These are phyloP conservation scores for Aspergillus sp. DNA, from an alignment of 2,329 filamentous ascomycete genomes.

Conservation along the genomic window DNA sequence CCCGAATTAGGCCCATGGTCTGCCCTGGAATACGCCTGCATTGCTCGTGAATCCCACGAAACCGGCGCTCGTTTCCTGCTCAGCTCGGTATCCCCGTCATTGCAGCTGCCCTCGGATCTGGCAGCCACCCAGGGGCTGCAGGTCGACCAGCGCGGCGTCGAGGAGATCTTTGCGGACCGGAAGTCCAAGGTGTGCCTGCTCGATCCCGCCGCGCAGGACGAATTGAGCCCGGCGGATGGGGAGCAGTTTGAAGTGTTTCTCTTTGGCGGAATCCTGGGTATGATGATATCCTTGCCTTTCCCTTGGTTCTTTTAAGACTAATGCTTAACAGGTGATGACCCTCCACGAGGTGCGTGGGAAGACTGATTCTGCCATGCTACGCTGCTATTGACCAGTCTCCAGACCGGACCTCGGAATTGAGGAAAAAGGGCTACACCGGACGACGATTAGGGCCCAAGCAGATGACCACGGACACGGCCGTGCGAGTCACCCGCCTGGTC, in stretches of 20 bases:
- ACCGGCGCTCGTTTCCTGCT: slow-evolving; percentile 65
- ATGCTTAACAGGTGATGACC: slow-evolving; percentile 65
- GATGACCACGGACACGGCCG: slow-evolving; percentile 98
- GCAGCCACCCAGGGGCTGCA: slow-evolving; percentile 55
- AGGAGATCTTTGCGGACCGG: slow-evolving; percentile 65
- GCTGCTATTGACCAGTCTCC: not conserved
- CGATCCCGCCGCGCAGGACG: slow-evolving; percentile 73
- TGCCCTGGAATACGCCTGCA: slow-evolving; percentile 80
- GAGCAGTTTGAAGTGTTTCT: slow-evolving; percentile 81
- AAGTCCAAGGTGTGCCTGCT: slow-evolving; percentile 78
- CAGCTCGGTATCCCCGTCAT: slow-evolving; percentile 64
- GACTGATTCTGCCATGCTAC: not conserved
- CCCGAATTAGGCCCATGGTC: slow-evolving; percentile 92
- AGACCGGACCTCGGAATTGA: slow-evolving; percentile 93
- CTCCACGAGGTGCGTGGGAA: slow-evolving; percentile 64
- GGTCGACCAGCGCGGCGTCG: slow-evolving; percentile 69
- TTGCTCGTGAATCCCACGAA: slow-evolving; percentile 69
- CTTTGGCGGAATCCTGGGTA: slow-evolving; percentile 91
- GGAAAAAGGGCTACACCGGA: slow-evolving; percentile 85
- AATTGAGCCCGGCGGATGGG: slow-evolving; percentile 75
- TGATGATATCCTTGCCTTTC: not conserved
- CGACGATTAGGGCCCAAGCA: slow-evolving; percentile 83
- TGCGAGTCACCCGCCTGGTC: slow-evolving; percentile 83
- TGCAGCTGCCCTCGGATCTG: slow-evolving; percentile 54
- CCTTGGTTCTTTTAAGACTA: not conserved